Base-by-base conservation (phyloP, 495 filamentous ascomycete genomes). In the Hyaloscypha hepaticicola region DNA sequence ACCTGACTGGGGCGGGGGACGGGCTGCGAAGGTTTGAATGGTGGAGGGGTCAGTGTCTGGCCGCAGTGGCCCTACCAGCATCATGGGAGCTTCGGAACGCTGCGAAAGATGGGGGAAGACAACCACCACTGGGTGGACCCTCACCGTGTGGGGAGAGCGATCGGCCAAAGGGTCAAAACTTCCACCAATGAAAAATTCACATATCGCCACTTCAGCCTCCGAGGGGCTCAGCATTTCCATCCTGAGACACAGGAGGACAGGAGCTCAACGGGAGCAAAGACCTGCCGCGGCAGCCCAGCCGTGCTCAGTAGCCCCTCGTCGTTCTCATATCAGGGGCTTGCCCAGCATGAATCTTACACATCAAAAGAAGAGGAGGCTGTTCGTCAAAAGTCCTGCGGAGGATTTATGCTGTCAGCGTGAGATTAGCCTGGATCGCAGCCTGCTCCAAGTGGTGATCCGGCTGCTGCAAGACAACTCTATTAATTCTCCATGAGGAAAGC, bases 101-200 rank as follows among this genome's bases (percentile, higher is more conserved):
- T n/a, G n/a, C 7, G 33, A 26, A 57, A 27, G 45, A 3, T 45
- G 24, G 38, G 58, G 25, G 45, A 31, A 22, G 25, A 5, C 31
- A 34, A 34, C n/a, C n/a, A n/a, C n/a, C n/a, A n/a, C n/a, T n/a
- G n/a, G 25, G 55, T 24, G 29, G 26, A 27, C 14, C 7, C 58
- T 5, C 58, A 14, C 50, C 26, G 29, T 66, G 64, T 66, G 64
- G 64, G 58, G 64, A 66, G 62, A 51, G 31, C 16, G 33, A 45
- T 63, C 59, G 57, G 50, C 45, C 34, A 26, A 63, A 55, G 60
- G 41, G 41, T 53, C 53, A 58, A 60, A 58, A 67, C 16, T 62
- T 67, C 65, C 65, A 67, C 65, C 65, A 67, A 67, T 67, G 16
- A 21, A 19, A 25, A 6, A 25, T 19, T 12, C 22, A 53, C 8